These are phyloP conservation scores for Lentinus tigrinus DNA, from an alignment of 768 basidiomycete genomes.

Conservation along the genomic window DNA sequence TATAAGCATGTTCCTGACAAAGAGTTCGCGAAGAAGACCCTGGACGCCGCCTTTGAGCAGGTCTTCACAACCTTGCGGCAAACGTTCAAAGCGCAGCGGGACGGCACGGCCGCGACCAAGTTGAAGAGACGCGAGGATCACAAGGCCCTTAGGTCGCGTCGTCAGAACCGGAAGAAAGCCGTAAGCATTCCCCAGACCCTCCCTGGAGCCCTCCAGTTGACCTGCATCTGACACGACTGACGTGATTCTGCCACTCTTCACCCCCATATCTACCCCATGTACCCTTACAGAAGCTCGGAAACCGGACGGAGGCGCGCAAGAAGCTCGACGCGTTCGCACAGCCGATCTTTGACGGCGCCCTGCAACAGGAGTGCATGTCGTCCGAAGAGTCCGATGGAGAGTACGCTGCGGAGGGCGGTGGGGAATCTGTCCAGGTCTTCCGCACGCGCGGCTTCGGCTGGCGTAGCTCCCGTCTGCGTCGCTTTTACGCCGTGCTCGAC, in stretches of 20 bases:
- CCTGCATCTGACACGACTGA: not conserved
- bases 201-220: not conserved
- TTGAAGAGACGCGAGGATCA: constrained; percentile 54
- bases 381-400: constrained; percentile 74
- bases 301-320: constrained; percentile 60
- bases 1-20: constrained; percentile 66
- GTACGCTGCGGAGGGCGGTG: constrained; percentile 26
- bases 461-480: constrained; percentile 64
- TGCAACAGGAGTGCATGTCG: constrained; percentile 78
- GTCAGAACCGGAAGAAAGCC: constrained; percentile 58
- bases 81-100: constrained; percentile 62
- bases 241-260: not conserved
- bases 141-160: constrained; percentile 63
- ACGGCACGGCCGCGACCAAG: constrained; percentile 42
- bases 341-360: constrained; percentile 64
- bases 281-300: constrained; percentile 58
- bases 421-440: constrained; percentile 38
- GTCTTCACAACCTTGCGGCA: constrained; percentile 66
- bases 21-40: constrained; percentile 60
- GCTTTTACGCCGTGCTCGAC: constrained; percentile 62
- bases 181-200: constrained; percentile 38
- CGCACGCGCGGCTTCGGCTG: constrained; percentile 60
- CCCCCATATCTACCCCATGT: not conserved
- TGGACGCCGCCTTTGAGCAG: constrained; percentile 69
- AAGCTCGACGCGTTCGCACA: constrained; percentile 55